phyloP scores from a whole-genome alignment of 2,329 filamentous ascomycete species.

The Orbilia javanica region DNA sequence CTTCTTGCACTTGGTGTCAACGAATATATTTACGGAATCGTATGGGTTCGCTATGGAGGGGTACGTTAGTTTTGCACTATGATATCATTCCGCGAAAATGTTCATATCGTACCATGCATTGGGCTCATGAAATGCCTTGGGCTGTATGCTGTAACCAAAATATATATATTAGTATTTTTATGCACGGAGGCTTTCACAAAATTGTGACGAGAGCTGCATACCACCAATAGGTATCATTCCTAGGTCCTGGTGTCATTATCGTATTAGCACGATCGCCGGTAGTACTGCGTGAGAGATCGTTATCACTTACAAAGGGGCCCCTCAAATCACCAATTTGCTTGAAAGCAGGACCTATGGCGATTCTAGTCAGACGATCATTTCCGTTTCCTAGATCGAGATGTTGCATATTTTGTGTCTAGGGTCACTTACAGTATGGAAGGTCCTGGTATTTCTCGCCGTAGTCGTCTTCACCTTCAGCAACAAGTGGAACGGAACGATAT shows the following conservation, averaged over 20 bases:
- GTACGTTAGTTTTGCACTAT: neutral
- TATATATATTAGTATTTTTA: constrained; percentile 27
- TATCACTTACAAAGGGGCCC: constrained; percentile 70
- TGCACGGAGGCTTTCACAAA: constrained; percentile 23
- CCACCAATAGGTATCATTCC: constrained; percentile 92
- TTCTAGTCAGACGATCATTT: constrained; percentile 61
- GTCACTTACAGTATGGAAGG: constrained; percentile 68
- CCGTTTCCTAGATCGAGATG: neutral
- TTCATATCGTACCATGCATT: constrained; percentile 73
- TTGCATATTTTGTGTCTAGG: neutral
- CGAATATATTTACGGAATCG: constrained; percentile 90
- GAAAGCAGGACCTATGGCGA: constrained; percentile 81
- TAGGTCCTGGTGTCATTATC: constrained; percentile 76
- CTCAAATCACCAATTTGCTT: constrained; percentile 81
- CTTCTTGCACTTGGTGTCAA: constrained; percentile 80
- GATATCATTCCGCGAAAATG: neutral
- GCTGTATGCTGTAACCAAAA: constrained; percentile 71
- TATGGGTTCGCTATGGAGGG: constrained; percentile 74
- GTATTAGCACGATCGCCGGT: constrained; percentile 37
- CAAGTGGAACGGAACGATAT: constrained; percentile 80
- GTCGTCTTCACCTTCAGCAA: constrained; percentile 76
- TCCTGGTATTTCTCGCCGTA: constrained; percentile 76
- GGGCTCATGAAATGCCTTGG: constrained; percentile 79
- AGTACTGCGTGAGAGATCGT: constrained; percentile 2
- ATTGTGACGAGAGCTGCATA: constrained; percentile 53